A percentile compares a stretch with the other conserved stretches of the same genome.
Conservation (phyloP, 495 filamentous ascomycete species). For the Penicillium lividum region DNA sequence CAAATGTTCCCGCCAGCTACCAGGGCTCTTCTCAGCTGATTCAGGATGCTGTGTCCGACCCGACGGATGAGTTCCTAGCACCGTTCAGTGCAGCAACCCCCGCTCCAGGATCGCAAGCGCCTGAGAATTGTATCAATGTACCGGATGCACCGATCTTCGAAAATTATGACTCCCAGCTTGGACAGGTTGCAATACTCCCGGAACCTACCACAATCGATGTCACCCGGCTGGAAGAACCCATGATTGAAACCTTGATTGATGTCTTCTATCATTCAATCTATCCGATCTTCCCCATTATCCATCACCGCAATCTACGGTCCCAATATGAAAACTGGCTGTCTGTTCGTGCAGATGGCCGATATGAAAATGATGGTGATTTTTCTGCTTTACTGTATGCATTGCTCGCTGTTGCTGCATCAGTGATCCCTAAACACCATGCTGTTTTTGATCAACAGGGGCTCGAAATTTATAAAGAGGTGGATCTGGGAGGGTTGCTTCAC, state of each 20-base stretch:
- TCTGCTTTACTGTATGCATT: constrained; percentile 17
- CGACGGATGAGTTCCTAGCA: constrained; percentile 1
- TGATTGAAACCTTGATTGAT: constrained; percentile 15
- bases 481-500: constrained; percentile 6
- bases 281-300: constrained; percentile 17
- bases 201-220: background rate
- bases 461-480: constrained; percentile 6
- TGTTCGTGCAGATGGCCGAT: background rate
- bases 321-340: constrained; percentile 15
- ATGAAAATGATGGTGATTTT: constrained; percentile 7
- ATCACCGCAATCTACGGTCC: constrained; percentile 5
- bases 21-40: background rate
- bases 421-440: constrained; percentile 10
- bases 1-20: background rate
- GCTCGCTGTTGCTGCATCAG: constrained; percentile 15
- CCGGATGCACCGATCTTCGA: background rate
- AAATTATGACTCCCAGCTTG: background rate
- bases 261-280: constrained; percentile 18
- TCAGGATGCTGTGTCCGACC: constrained; percentile 5
- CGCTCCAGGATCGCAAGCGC: background rate
- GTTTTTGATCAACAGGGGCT: constrained; percentile 7
- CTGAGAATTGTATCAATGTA: background rate
- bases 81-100: constrained; percentile 1
- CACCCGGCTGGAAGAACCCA: constrained; percentile 5
- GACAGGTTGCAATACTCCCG: background rate